A percentile compares a stretch with the other conserved stretches of the same genome.
phyloP scores from a whole-genome alignment of 768 basidiomycete genomes.

The Tulasnella sp. region DNA sequence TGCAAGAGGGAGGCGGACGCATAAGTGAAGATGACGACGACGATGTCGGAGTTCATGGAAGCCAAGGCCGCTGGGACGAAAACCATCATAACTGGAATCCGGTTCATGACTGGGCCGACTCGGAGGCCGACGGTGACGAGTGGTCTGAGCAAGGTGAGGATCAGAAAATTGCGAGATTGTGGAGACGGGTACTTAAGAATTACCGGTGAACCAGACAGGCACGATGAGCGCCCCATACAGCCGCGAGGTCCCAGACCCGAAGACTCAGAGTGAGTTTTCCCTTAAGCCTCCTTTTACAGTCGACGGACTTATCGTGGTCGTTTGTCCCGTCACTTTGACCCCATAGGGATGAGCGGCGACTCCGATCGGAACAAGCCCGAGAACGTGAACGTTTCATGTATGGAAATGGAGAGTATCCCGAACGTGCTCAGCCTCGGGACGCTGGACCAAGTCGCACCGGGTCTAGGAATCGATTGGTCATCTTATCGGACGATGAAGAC shows the following conservation, averaged over 20 bases:
- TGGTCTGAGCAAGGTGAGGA: neutral
- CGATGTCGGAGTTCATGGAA: neutral
- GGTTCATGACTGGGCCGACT: neutral
- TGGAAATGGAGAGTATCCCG: constrained; percentile 15
- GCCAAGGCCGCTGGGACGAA: neutral
- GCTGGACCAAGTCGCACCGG: neutral
- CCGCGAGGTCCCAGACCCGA: neutral
- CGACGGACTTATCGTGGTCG: neutral
- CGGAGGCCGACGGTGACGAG: neutral
- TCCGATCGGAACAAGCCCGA: constrained; percentile 7
- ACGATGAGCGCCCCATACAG: neutral
- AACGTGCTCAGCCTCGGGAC: neutral
- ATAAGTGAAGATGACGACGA: neutral
- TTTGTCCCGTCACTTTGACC: neutral
- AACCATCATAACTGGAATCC: neutral
- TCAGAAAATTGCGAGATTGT: neutral
- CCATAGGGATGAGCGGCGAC: neutral
- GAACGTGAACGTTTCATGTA: constrained; percentile 1
- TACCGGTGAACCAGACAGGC: no score
- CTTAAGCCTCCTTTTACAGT: neutral
- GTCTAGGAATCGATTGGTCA: neutral
- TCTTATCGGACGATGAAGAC: constrained; percentile 27
- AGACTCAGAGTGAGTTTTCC: neutral
- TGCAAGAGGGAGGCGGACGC: neutral
- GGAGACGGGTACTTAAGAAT: no score